phyloP scores from a whole-genome alignment of 2,329 filamentous ascomycete species.

The Rhinocladiella similis region DNA sequence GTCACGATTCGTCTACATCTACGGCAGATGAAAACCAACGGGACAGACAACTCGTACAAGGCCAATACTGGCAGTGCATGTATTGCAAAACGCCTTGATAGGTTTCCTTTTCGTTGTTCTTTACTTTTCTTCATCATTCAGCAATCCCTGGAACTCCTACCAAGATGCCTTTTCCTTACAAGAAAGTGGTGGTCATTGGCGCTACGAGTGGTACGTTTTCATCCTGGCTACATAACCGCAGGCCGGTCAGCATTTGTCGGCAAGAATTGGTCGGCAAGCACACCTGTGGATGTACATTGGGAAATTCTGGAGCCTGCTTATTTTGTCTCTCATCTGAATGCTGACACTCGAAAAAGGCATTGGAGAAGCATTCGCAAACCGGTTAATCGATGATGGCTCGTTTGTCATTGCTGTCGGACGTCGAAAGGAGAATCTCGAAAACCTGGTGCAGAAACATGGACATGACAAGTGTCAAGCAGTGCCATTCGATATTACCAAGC shows the following conservation, averaged over 20 bases:
- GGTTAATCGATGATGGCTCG: slow-evolving; percentile 49
- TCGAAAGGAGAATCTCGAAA: slow-evolving; percentile 52
- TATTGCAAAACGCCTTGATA: no score
- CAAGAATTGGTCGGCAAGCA: not conserved
- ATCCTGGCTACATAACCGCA: not conserved
- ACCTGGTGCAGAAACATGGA: slow-evolving; percentile 49
- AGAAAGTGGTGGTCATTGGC: slow-evolving; percentile 56
- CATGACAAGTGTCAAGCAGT: slow-evolving; percentile 46
- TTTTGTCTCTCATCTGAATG: not conserved
- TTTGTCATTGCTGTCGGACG: slow-evolving; percentile 52
- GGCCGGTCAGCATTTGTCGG: no score
- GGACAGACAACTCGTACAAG: no score
- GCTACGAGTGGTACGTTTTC: slow-evolving; percentile 38
- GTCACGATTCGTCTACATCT: not conserved
- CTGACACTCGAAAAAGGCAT: slow-evolving; percentile 33
- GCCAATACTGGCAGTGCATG: no score
- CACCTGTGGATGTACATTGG: not conserved
- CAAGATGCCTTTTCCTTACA: slow-evolving; percentile 44
- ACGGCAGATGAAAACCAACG: not conserved
- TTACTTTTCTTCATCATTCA: not conserved
- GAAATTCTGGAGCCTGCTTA: no score
- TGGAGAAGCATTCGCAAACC: slow-evolving; percentile 51
- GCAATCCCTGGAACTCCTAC: not conserved
- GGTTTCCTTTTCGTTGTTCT: not conserved
- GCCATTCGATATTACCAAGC: slow-evolving; percentile 53